Base-by-base conservation (phyloP, 2,329 filamentous ascomycete species). In the Aspergillus pseudonomiae region DNA sequence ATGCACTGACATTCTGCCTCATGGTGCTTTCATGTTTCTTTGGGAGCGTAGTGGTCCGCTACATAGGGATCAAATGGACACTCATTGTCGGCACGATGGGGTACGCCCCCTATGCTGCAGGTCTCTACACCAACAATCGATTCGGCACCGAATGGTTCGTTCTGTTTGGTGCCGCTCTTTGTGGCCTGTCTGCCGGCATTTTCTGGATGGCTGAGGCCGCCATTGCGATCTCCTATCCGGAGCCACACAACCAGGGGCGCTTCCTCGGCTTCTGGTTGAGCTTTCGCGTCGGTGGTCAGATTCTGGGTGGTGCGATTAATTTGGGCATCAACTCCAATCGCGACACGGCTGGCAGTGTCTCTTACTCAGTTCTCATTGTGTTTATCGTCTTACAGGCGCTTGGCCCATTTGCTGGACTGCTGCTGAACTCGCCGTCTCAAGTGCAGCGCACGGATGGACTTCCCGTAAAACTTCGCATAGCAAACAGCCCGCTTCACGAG, bases 181-280 rank as follows among this genome's bases (percentile, higher is more conserved):
- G 90, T 66, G 90, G 90, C 21, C 82, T 91, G 36, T 89, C 87
- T 0, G 90, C 90, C 0, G 90, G 90, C 0, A 81, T 92, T 0
- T 92, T 92, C 75, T 93, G 90, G 90, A 88, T 88, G 82, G 86
- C 89, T 0, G 90, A 93, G 76, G 88, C 88, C 0, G 89, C 90
- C 0, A 91, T 93, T 62, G 89, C 89, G 0, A 85, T 92, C 24
- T 83, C 87, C 0, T 93, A 93, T 67, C 89, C 90, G 0, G 90
- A 92, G 69, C 88, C 89, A 0, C 87, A 86, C 71, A 90, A 90
- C 55, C 84, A 86, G 59, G 89, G 88, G 0, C 84, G 84, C 19
- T 86, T 88, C 21, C 78, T 92, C 0, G 90, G 89, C 0, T 88
- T 89, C 70, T 93, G 90, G 90, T 81, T 92, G 5, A 84, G 80